These are phyloP conservation scores for Microbotryum silenes-acaulis DNA, from an alignment of 1,284 basidiomycete genomes.

Conservation along the genomic window DNA sequence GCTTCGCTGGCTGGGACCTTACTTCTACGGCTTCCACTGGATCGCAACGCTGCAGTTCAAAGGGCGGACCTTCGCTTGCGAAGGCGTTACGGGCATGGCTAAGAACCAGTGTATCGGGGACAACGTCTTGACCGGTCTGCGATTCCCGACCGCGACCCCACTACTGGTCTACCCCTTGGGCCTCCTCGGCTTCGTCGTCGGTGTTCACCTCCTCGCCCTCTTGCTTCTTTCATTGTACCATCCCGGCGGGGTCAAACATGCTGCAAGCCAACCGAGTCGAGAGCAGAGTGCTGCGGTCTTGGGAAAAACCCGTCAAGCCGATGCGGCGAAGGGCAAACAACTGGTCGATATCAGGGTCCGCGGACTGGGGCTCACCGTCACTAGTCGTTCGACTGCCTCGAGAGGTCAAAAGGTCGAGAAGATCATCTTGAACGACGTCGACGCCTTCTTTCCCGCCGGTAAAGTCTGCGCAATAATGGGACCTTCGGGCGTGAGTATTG, in stretches of 20 bases:
- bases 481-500: slow-evolving; percentile 16
- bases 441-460: slow-evolving; percentile 45
- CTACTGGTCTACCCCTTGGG: slow-evolving; percentile 43
- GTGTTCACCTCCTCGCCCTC: slow-evolving; percentile 39
- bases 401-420: slow-evolving; percentile 27
- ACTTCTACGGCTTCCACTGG: slow-evolving; percentile 38
- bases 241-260: slow-evolving; percentile 45
- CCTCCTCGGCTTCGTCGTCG: slow-evolving; percentile 41
- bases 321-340: neutral
- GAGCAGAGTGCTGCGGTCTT: too few relatives aligned
- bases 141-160: slow-evolving; percentile 37
- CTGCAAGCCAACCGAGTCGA: slow-evolving; percentile 32
- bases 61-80: slow-evolving; percentile 41
- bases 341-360: slow-evolving; percentile 18
- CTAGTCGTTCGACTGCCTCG: neutral
- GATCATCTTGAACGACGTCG: slow-evolving; percentile 45
- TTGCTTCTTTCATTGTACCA: slow-evolving; percentile 40
- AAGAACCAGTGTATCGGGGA: slow-evolving; percentile 44
- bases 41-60: slow-evolving; percentile 43
- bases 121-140: slow-evolving; percentile 43
- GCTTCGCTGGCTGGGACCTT: slow-evolving; percentile 25
- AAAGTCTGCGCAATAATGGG: slow-evolving; percentile 47
- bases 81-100: slow-evolving; percentile 38
- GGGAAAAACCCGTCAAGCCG: neutral
- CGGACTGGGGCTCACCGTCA: slow-evolving; percentile 29